Conservation (phyloP, 116 monocot genomes). For the Dioscorea cayenensis region DNA sequence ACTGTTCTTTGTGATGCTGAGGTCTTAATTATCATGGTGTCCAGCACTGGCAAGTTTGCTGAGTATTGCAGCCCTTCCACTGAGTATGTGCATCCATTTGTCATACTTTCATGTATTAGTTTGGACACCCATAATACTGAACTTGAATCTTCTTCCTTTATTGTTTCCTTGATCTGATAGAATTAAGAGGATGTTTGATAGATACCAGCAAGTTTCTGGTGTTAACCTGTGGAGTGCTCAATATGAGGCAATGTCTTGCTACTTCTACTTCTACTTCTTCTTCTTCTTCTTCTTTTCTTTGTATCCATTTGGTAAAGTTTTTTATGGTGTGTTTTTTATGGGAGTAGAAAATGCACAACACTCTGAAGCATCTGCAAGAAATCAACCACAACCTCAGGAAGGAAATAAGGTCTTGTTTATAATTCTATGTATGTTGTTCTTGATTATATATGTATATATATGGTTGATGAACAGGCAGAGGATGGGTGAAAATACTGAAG, state of each 20-base stretch:
- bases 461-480: conserved; percentile 37
- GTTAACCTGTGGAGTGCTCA: conserved; percentile 53
- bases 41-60: conserved; percentile 10
- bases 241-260: conserved; percentile 31
- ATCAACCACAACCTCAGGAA: conserved; percentile 58
- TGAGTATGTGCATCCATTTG: background rate
- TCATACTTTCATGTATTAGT: background rate
- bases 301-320: background rate
- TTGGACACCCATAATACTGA: background rate
- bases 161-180: conserved; percentile 8
- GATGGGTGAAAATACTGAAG: conserved; percentile 51
- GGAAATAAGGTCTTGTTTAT: conserved; percentile 40
- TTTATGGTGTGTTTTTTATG: background rate
- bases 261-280: background rate
- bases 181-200: conserved; percentile 44
- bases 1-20: conserved; percentile 11
- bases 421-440: background rate
- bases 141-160: background rate
- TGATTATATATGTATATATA: background rate
- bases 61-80: conserved; percentile 13
- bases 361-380: conserved; percentile 54
- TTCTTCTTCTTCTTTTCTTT: background rate
- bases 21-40: conserved; percentile 7
- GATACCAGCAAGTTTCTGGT: conserved; percentile 42
- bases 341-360: conserved; percentile 59